Evolutionary conservation across 257 asterid genomes (phyloP).

Genomic region (Marsdenia floribunda): DNA sequence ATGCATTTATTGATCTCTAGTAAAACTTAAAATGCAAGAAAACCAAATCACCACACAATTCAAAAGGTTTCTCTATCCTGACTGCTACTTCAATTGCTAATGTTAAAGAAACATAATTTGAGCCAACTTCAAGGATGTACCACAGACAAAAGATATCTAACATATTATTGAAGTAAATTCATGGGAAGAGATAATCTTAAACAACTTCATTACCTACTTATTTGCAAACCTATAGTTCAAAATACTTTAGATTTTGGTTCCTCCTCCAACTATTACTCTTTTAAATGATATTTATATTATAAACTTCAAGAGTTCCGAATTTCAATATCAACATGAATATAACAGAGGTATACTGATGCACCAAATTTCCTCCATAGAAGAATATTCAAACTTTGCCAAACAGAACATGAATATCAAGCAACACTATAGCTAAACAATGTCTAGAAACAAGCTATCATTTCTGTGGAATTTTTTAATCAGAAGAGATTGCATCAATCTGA

Average conservation of each 20-base stretch:
- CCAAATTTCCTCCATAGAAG: background rate
- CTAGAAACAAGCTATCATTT: background rate
- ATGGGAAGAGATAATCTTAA: too few species aligned
- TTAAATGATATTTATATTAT: background rate
- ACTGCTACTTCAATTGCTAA: background rate
- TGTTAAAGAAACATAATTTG: background rate
- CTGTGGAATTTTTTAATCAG: background rate
- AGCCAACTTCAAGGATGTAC: background rate
- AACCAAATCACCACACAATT: background rate
- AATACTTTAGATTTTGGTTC: background rate
- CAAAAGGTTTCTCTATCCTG: background rate
- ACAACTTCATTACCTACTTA: background rate
- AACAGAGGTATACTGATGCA: background rate
- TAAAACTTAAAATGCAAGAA: background rate
- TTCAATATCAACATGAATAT: background rate
- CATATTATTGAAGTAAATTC: background rate
- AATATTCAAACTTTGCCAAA: background rate
- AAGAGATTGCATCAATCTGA: background rate
- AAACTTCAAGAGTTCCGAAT: background rate
- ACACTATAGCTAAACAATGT: background rate
- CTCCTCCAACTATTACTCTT: background rate
- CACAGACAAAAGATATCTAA: background rate
- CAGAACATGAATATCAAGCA: background rate
- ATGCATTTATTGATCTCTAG: background rate
- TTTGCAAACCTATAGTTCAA: background rate